Evolutionary conservation across 2,329 filamentous ascomycete genomes (phyloP).

Genomic region (Alternaria arborescens): DNA sequence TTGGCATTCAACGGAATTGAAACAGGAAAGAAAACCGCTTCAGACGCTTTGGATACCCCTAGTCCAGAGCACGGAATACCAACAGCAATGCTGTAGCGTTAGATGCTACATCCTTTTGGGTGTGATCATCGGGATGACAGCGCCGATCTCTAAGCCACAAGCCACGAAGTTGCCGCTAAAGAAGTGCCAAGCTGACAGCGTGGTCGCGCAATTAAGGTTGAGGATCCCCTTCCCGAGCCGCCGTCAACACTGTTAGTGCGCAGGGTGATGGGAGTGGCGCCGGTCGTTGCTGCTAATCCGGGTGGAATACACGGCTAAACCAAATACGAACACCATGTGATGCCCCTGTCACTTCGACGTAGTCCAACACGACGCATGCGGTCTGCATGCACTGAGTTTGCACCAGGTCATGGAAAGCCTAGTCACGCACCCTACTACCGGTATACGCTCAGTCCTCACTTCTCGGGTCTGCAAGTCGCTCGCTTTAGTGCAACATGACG

Average conservation of each 20-base stretch:
- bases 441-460: slow-evolving; percentile 12
- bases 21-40: not conserved
- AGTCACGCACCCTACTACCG: slow-evolving; percentile 19
- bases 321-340: slow-evolving; percentile 32
- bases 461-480: slow-evolving; percentile 14
- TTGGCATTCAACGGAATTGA: slow-evolving; percentile 13
- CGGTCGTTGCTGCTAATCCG: slow-evolving; percentile 30
- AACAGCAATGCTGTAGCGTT: slow-evolving; percentile 18
- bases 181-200: slow-evolving; percentile 16
- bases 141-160: slow-evolving; percentile 23
- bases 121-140: slow-evolving; percentile 24
- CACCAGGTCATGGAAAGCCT: slow-evolving; percentile 20
- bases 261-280: slow-evolving; percentile 33
- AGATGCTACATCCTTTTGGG: slow-evolving; percentile 19
- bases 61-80: not conserved
- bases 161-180: not conserved
- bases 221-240: slow-evolving; percentile 30
- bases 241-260: slow-evolving; percentile 23
- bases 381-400: slow-evolving; percentile 17
- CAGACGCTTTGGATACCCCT: slow-evolving; percentile 2
- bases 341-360: slow-evolving; percentile 22
- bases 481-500: slow-evolving; percentile 18
- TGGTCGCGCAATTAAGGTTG: slow-evolving; percentile 36
- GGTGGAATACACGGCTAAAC: slow-evolving; percentile 33
- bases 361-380: slow-evolving; percentile 13